Evolutionary conservation across 2,329 filamentous ascomycete genomes (phyloP), one percentile per base, ranked within the genome.

Genomic region (Paraphoma sp.): DNA sequence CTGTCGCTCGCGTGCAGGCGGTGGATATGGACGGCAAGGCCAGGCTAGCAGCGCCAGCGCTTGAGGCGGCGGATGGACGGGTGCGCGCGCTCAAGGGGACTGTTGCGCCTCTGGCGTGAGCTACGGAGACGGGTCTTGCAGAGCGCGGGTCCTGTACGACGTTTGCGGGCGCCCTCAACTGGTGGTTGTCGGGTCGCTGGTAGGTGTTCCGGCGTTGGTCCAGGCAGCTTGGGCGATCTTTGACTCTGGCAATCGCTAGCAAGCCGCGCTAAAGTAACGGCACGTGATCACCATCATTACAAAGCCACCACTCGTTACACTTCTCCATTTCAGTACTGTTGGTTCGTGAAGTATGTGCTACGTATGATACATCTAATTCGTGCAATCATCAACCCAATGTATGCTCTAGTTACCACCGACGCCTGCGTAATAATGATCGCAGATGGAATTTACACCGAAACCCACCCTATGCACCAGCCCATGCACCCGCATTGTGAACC

Each of bases 61-160:
- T 68, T 66, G 54, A 57, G 61, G 65, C 69, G 63, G 64, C 63
- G 63, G 61, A 53, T 50, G 45, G 59, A 62, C 30, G 63, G 63
- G 59, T 51, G 66, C 59, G 63, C 62, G 57, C 64, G 60, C 64
- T 68, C 61, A 54, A 59, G 54, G 61, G 64, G 57, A 62, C 65
- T 68, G 63, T 59, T 63, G 65, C 67, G 64, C 67, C 47, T 56
- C 48, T 58, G 46, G 57, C 52, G 65, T 62, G 45, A 54, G 58
- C 63, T 69, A 65, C 51, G 64, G 59, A 63, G 62, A 58, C 61
- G 57, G 57, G 50, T 53, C 51, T 57, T 59, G 57, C 62, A 63
- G 64, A 61, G 53, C 59, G 59, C 50, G 59, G 66, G 63, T 60
- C 60, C 71, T 73, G 70, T 73, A 61, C 65, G 65, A 74, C 72